Conservation (phyloP, 495 filamentous ascomycete genomes). For the Hypoxylon trugodes region DNA sequence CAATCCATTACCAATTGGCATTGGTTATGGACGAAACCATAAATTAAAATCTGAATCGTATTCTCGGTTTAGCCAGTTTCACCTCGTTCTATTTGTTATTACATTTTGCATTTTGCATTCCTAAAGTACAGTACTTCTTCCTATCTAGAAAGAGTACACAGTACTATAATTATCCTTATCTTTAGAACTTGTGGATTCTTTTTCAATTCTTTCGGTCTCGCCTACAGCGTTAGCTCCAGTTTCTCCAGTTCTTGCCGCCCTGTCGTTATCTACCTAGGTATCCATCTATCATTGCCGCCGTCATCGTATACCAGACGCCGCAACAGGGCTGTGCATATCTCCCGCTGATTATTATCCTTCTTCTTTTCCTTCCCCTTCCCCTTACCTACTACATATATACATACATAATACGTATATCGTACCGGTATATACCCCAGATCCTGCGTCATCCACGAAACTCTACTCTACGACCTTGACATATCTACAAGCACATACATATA, state of each 20-base stretch:
- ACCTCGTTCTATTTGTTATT: too few species aligned
- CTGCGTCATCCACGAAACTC: too few species aligned
- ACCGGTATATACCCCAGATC: too few species aligned
- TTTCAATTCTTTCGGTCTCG: conserved; percentile 19
- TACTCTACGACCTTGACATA: too few species aligned
- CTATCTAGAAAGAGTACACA: too few species aligned
- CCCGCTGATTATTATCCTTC: conserved; percentile 13
- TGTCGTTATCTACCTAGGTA: conserved; percentile 10
- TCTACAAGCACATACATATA: too few species aligned
- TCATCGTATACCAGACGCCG: conserved; percentile 32
- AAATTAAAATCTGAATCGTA: conserved; percentile 25
- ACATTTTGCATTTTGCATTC: too few species aligned
- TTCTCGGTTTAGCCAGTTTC: background rate
- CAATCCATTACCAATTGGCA: conserved; percentile 19
- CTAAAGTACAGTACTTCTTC: too few species aligned
- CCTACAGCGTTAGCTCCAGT: conserved; percentile 24
- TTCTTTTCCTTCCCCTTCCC: background rate
- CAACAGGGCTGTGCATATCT: conserved; percentile 33
- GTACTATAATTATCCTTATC: too few species aligned
- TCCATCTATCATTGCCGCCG: conserved; percentile 4
- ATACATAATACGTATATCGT: too few species aligned
- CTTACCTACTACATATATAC: too few species aligned
- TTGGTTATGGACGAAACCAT: conserved; percentile 26
- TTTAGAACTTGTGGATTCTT: conserved; percentile 24
- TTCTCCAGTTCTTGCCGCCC: background rate